phyloP scores from a whole-genome alignment of 2,329 filamentous ascomycete species.

The Ophiostoma fasciatum region DNA sequence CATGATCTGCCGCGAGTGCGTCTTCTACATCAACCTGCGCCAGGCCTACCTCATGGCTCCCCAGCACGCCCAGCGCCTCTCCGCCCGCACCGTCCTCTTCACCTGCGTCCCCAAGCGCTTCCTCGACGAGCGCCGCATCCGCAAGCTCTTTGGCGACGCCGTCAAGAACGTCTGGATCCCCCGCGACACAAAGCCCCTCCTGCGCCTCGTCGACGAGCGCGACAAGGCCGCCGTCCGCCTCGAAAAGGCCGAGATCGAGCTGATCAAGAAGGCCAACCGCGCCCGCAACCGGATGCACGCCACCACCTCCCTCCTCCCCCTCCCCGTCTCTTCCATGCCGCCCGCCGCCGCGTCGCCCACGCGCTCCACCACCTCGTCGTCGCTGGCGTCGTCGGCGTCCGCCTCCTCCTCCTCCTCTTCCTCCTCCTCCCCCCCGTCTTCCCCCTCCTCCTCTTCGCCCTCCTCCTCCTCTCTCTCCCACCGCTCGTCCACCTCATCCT shows the following conservation, averaged over 20 bases:
- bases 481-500: background rate
- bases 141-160: slow-evolving; percentile 60
- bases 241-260: slow-evolving; percentile 66
- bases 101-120: slow-evolving; percentile 69
- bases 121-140: slow-evolving; percentile 56
- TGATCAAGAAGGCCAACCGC: slow-evolving; percentile 60
- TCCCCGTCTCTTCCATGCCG: slow-evolving; percentile 9
- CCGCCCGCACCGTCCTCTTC: slow-evolving; percentile 85
- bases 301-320: slow-evolving; percentile 2
- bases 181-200: slow-evolving; percentile 57
- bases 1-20: slow-evolving; percentile 74
- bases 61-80: slow-evolving; percentile 68
- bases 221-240: slow-evolving; percentile 63
- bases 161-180: slow-evolving; percentile 77
- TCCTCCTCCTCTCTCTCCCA: slow-evolving; percentile 1
- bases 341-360: background rate
- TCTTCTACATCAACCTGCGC: slow-evolving; percentile 87
- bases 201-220: slow-evolving; percentile 62
- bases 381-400: too few relatives aligned
- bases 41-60: slow-evolving; percentile 88
- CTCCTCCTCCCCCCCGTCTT: background rate
- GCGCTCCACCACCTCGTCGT: background rate
- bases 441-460: background rate
- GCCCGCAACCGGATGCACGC: slow-evolving; percentile 35
- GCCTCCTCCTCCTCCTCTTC: slow-evolving; percentile 1